Percentiles rank a stretch among this genome's conserved stretches.
These are phyloP conservation scores for Asterochloris sp. DNA, from an alignment of 139 green algal genomes.

Conservation along the genomic window DNA sequence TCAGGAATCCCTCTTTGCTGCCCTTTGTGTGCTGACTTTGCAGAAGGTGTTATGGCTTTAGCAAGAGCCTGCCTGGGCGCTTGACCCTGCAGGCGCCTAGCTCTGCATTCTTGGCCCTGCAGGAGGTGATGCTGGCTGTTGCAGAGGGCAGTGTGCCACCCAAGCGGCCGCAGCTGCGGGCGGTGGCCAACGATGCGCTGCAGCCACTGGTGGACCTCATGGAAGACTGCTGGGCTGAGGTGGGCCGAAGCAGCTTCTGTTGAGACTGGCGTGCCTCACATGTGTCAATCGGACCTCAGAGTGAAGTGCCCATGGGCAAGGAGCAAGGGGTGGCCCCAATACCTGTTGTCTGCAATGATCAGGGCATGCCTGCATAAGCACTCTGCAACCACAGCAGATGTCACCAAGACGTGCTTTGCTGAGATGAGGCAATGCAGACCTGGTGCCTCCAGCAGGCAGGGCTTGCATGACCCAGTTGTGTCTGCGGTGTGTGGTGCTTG, in stretches of 20 bases:
- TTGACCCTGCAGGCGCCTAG: no score
- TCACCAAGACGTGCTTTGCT: background rate
- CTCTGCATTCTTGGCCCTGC: no score
- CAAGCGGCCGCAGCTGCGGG: conserved; percentile 8
- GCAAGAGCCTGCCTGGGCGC: no score
- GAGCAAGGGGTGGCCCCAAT: background rate
- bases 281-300: background rate
- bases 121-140: no score
- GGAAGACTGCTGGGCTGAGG: conserved; percentile 13
- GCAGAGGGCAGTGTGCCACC: no score
- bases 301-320: background rate
- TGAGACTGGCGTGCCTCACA: background rate
- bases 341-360: background rate
- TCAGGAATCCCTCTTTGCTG: no score
- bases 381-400: background rate
- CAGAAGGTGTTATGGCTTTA: no score
- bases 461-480: no score
- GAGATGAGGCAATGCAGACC: background rate
- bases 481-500: no score
- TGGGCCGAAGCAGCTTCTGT: background rate
- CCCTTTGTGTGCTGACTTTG: no score
- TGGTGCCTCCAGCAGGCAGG: no score
- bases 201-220: conserved; percentile 10
- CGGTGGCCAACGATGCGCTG: conserved; percentile 3
- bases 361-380: background rate